Evolutionary conservation across 2,329 filamentous ascomycete genomes (phyloP).

Genomic region (Cladophialophora psammophila): DNA sequence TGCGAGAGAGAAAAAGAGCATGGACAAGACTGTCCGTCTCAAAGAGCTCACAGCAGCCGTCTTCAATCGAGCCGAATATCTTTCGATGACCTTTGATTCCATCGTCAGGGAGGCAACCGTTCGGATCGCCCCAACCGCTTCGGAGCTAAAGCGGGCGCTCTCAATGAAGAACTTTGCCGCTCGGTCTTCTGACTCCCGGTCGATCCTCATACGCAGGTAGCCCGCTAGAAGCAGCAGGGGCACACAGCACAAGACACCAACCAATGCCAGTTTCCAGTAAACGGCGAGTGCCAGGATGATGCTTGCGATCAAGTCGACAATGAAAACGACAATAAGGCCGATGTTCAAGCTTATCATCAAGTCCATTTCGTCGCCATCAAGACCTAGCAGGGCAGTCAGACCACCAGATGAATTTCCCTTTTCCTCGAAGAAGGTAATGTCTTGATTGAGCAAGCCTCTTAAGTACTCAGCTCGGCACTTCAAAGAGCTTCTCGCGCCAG

Average conservation of each 20-base stretch:
- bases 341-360: conserved; percentile 61
- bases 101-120: conserved; percentile 75
- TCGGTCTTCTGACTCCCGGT: conserved; percentile 14
- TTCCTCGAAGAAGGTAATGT: conserved; percentile 46
- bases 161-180: conserved; percentile 51
- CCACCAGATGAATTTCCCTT: conserved; percentile 44
- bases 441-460: conserved; percentile 41
- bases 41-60: conserved; percentile 60
- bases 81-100: conserved; percentile 57
- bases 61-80: conserved; percentile 42
- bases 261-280: conserved; percentile 59
- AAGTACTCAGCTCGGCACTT: conserved; percentile 39
- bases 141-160: conserved; percentile 75
- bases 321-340: conserved; percentile 55
- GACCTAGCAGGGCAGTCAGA: conserved; percentile 42
- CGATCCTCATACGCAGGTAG: conserved; percentile 33
- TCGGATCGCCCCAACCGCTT: conserved; percentile 75
- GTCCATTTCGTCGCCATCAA: conserved; percentile 48
- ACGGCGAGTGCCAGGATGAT: conserved; percentile 56
- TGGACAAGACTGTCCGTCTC: conserved; percentile 59
- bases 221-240: conserved; percentile 51
- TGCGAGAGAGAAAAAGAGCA: conserved; percentile 71
- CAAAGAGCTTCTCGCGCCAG: conserved; percentile 41
- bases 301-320: conserved; percentile 56
- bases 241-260: conserved; percentile 56